Percentiles rank a stretch among this genome's conserved stretches.
These are phyloP conservation scores for Rhizopus stolonifer DNA, from an alignment of 371 early-diverging fungal species.

Conservation along the genomic window DNA sequence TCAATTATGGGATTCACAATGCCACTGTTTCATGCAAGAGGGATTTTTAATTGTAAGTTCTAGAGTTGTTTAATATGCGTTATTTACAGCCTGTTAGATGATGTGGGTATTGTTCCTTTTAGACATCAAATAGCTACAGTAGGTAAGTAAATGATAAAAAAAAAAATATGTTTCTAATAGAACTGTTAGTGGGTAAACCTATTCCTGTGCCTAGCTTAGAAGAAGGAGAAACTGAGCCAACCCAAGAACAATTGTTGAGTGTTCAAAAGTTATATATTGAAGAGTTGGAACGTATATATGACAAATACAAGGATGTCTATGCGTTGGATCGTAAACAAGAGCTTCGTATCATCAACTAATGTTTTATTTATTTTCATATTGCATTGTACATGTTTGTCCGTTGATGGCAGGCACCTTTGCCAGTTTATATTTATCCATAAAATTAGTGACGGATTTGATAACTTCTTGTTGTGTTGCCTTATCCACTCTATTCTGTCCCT, in stretches of 20 bases:
- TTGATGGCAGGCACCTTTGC: conserved; percentile 29
- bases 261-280: conserved; percentile 67
- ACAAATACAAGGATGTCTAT: conserved; percentile 73
- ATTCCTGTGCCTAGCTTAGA: conserved; percentile 56
- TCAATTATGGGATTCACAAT: conserved; percentile 64
- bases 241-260: conserved; percentile 60
- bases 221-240: conserved; percentile 55
- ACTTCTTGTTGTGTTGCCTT: conserved; percentile 26
- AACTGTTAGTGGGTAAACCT: conserved; percentile 63
- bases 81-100: conserved; percentile 27
- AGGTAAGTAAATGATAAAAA: conserved; percentile 27
- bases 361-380: conserved; percentile 35
- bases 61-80: background rate
- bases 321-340: conserved; percentile 62
- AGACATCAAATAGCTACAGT: conserved; percentile 55
- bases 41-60: conserved; percentile 68
- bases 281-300: conserved; percentile 58
- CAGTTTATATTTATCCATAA: conserved; percentile 33
- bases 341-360: conserved; percentile 54
- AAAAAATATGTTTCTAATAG: background rate
- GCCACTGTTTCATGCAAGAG: conserved; percentile 75
- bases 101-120: conserved; percentile 60
- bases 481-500: conserved; percentile 35
- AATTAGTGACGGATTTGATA: conserved; percentile 13
- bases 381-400: conserved; percentile 36